Base-by-base conservation (phyloP, 306 rosid genomes). In the Pueraria montana region DNA sequence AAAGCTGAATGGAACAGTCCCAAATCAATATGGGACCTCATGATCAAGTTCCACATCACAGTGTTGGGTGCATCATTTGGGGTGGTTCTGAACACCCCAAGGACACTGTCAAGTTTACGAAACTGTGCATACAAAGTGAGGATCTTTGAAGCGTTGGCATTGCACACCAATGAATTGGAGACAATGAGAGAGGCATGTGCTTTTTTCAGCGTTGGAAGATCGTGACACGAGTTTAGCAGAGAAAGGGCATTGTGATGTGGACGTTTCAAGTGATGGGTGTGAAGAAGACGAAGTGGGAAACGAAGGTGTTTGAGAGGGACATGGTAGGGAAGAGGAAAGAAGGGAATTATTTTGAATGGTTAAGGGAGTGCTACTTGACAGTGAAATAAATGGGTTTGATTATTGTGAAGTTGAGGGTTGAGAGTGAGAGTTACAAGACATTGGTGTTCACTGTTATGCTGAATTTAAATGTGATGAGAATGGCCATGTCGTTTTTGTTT, bases 251-350 rank as follows among this genome's bases (percentile, higher is more conserved):
- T 40, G 77, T 34, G 86, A 65, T 16, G 46, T 13, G 27, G 64
- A 48, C 42, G 50, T 73, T 81, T 89, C 86, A 87, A 30, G 91
- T 84, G 78, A 90, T 85, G 88, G 92, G 88, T 20, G 84, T 36
- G 87, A 75, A 90, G 80, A 77, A 88, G 53, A 79, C 84, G 61
- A n/a, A 58, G 65, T 32, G 59, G 71, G 46, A 53, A 68, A 83
- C 59, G 17, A 42, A 77, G 63, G 24, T 77, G 73, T 23, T 62
- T 78, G 10, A 83, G 67, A 61, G 10, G 11, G 62, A 18, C 91
- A 86, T 90, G 77, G 34, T 42, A 58, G 23, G 65, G 49, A 26
- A 0, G 56, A 61, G 27, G 63, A 64, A 77, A 58, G 4, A 76
- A n/a, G 6, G 73, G 16, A 5, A 53, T 56, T 84, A 77, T 87